Evolutionary conservation across 306 rosid species (phyloP), one percentile per base, ranked within the genome.

Genomic region (Hippophae gyantsensis): DNA sequence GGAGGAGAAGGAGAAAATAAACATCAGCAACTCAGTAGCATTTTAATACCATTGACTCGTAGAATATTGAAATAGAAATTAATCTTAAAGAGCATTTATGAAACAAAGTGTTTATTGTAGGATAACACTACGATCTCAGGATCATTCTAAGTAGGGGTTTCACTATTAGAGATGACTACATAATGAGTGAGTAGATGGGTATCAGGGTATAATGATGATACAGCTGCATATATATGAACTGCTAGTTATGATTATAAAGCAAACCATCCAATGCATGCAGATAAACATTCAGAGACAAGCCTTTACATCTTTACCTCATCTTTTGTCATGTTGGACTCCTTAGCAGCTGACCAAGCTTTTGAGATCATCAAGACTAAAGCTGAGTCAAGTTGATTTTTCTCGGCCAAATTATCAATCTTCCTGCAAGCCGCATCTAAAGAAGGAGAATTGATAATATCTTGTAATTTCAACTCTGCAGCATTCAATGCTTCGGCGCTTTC

Each of bases 271-370:
- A 8, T 49, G n/a, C 8, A 6, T 49, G 11, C 8, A 25, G 38
- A 6, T 11, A 44, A 9, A 23, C 10, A 11, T 1, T 42, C 52
- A 44, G 25, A 6, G 7, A 5, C 55, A 32, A 9, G 7, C 25
- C 48, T 2, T 43, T 45, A 5, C 32, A 38, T 46, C 38, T 48
- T 66, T 76, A 88, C 99, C 96, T 92, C 96, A 48, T 83, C 89
- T 73, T 88, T 82, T 47, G 73, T 62, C 96, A 92, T 83, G 79
- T 72, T 82, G 6, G 93, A 67, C 72, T 92, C 96, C 74, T 92
- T 92, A 27, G 99, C 93, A 50, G 87, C 95, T 41, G 96, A 86
- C 95, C 95, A 92, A 64, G 99, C 96, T 80, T 92, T 92, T 64
- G 95, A 78, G 71, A 92, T 86, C 99, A 88, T 92, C 85, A 92